These are phyloP conservation scores for Reticulascus tulasneorum DNA, from an alignment of 2,329 filamentous ascomycete genomes.

Conservation along the genomic window DNA sequence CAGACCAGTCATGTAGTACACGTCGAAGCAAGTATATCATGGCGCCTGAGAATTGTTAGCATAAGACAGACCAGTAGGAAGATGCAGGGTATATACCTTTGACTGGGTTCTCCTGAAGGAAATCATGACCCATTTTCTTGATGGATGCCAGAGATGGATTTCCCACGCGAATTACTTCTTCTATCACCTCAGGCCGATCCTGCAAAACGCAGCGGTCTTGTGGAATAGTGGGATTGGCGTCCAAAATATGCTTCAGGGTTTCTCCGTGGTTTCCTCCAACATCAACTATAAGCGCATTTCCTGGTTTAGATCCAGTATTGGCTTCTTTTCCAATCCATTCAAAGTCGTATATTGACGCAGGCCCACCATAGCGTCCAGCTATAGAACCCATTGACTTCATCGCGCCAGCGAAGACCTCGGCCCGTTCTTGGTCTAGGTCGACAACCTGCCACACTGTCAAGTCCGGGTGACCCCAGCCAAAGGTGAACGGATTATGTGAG, in stretches of 20 bases:
- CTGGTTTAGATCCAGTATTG: not conserved
- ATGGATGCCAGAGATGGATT: conserved; percentile 13
- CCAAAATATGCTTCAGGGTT: conserved; percentile 17
- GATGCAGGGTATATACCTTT: conserved; percentile 2
- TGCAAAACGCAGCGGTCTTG: conserved; percentile 24
- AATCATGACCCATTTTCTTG: conserved; percentile 21
- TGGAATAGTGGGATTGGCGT: conserved; percentile 18
- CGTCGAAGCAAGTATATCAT: conserved; percentile 29
- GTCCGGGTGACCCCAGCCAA: conserved; percentile 1
- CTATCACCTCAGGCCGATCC: conserved; percentile 23
- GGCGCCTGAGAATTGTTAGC: conserved; percentile 20
- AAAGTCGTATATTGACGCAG: conserved; percentile 21
- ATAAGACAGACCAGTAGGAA: no score
- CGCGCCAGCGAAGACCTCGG: not conserved
- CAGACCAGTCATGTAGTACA: conserved; percentile 32
- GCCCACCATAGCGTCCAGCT: not conserved
- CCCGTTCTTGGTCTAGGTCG: not conserved
- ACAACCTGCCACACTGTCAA: not conserved
- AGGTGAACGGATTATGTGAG: conserved; percentile 4
- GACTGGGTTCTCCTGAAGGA: conserved; percentile 15
- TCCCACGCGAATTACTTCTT: conserved; percentile 14
- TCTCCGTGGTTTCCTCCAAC: conserved; percentile 25
- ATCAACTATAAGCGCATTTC: conserved; percentile 23
- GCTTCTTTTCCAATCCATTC: conserved; percentile 19
- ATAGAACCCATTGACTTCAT: conserved; percentile 1